phyloP scores from a whole-genome alignment of 2,329 filamentous ascomycete genomes.

The Diaporthe amygdali region DNA sequence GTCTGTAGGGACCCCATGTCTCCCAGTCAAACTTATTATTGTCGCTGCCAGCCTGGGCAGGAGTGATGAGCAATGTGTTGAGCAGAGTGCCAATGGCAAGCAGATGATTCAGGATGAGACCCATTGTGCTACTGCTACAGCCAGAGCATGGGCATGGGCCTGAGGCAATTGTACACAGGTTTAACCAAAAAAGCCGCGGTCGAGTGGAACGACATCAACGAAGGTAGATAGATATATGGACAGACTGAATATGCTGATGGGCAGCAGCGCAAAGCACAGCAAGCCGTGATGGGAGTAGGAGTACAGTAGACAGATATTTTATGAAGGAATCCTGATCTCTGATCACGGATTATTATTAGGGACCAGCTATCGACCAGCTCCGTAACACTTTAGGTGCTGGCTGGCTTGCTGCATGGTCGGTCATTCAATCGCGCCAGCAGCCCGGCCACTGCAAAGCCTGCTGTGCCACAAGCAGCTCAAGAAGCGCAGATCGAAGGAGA shows the following conservation, averaged over 20 bases:
- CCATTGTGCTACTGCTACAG: background rate
- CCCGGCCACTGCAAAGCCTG: background rate
- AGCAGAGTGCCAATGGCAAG: conserved; percentile 3
- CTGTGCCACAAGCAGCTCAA: background rate
- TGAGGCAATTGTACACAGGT: conserved; percentile 12
- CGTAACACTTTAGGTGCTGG: background rate
- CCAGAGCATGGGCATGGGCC: background rate
- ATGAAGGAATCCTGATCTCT: background rate
- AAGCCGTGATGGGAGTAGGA: background rate
- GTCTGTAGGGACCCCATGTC: conserved; percentile 85
- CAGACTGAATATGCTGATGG: background rate
- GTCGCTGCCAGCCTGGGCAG: background rate
- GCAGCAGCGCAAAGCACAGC: background rate
- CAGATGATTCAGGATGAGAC: background rate
- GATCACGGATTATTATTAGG: background rate
- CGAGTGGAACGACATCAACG: background rate
- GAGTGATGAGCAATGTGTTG: background rate
- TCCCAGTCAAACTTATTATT: conserved; percentile 22
- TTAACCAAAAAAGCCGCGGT: background rate
- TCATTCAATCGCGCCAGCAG: background rate
- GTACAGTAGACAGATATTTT: too few species aligned
- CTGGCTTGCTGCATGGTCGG: conserved; percentile 3
- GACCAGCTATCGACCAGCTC: conserved; percentile 1
- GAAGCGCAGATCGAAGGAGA: background rate
- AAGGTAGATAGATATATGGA: background rate